These are phyloP conservation scores for Magnaporthiopsis incrustans DNA, from an alignment of 2,329 filamentous ascomycete genomes.

Conservation along the genomic window DNA sequence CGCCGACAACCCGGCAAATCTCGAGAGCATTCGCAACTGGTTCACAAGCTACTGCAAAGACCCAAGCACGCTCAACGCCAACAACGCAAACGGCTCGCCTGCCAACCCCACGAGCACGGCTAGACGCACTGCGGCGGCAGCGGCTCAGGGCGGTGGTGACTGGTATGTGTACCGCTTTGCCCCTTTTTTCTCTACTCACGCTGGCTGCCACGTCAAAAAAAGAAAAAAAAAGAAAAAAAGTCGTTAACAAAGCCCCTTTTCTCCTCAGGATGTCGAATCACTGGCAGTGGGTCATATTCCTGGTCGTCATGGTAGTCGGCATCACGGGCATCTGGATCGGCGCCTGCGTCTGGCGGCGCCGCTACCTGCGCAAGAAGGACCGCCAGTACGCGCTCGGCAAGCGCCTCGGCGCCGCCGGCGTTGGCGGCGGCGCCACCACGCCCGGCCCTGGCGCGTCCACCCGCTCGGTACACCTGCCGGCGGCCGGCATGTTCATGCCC, in stretches of 20 bases:
- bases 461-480: constrained; percentile 23
- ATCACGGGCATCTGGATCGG: constrained; percentile 60
- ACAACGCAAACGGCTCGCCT: neutral
- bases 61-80: constrained; percentile 25
- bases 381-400: constrained; percentile 42
- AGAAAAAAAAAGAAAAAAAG: too few species aligned
- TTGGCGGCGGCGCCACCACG: constrained; percentile 20
- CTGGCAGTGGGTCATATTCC: constrained; percentile 75
- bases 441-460: constrained; percentile 17
- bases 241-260: neutral
- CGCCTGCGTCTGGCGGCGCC: constrained; percentile 63
- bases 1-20: constrained; percentile 36
- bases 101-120: neutral
- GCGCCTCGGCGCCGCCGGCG: constrained; percentile 24
- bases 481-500: constrained; percentile 31
- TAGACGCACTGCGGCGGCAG: neutral
- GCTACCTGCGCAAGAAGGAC: constrained; percentile 64
- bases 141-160: constrained; percentile 27
- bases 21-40: constrained; percentile 59
- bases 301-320: constrained; percentile 64
- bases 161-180: constrained; percentile 10
- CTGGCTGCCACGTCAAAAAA: too few species aligned
- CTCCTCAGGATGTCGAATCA: constrained; percentile 55
- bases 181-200: too few species aligned
- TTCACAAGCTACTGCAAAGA: constrained; percentile 55